phyloP scores from a whole-genome alignment of 768 basidiomycete genomes.

The Calocera viscosa region DNA sequence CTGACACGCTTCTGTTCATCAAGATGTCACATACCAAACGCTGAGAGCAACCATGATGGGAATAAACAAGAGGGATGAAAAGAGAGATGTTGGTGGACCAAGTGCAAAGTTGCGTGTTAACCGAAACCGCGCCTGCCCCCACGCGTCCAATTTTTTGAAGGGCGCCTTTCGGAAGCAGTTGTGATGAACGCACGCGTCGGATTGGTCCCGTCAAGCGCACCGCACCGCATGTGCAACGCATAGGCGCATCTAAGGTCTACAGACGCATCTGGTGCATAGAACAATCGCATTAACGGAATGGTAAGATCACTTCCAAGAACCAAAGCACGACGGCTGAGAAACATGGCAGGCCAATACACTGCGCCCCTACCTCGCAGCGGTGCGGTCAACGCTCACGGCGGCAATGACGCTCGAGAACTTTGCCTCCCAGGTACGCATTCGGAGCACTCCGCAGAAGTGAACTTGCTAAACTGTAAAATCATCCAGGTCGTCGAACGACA shows the following conservation, averaged over 20 bases:
- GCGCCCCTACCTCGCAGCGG: constrained; percentile 89
- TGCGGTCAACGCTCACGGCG: constrained; percentile 92
- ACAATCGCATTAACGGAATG: background rate
- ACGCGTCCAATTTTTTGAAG: constrained; percentile 7
- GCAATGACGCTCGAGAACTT: constrained; percentile 96
- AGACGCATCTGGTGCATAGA: background rate
- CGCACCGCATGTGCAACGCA: background rate
- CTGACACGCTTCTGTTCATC: background rate
- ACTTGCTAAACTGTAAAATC: background rate
- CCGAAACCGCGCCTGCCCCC: background rate
- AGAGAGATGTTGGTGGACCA: background rate
- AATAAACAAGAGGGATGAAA: background rate
- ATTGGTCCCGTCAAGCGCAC: background rate
- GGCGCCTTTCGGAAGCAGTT: constrained; percentile 1
- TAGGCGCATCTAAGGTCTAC: background rate
- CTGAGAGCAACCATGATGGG: background rate
- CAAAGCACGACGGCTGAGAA: background rate
- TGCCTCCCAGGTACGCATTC: constrained; percentile 66
- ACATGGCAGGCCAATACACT: constrained; percentile 73
- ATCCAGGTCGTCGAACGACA: constrained; percentile 85
- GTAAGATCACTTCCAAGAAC: background rate
- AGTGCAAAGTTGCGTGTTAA: background rate
- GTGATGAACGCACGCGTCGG: constrained; percentile 3
- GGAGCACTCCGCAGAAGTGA: background rate
- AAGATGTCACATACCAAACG: background rate